Percentiles rank a stretch among this genome's conserved stretches.
Evolutionary conservation across 2,329 filamentous ascomycete species (phyloP).

Genomic region (Penicillium sp.): DNA sequence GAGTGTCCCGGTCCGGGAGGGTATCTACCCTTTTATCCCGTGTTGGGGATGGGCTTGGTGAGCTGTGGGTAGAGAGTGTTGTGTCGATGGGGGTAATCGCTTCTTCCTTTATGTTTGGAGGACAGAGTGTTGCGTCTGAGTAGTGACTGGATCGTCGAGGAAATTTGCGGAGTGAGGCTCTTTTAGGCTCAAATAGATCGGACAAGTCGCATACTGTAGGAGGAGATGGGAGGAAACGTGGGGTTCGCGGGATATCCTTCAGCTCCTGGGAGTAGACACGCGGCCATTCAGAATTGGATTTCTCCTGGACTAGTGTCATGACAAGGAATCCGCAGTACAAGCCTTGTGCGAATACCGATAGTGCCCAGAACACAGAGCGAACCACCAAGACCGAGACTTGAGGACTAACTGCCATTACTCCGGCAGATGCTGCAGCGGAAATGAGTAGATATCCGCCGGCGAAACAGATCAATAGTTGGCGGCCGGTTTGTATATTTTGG

Average conservation of each 20-base stretch:
- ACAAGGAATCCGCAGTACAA: slow-evolving; percentile 32
- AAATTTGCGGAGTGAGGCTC: slow-evolving; percentile 26
- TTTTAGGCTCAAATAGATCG: slow-evolving; percentile 21
- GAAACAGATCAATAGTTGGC: slow-evolving; percentile 13
- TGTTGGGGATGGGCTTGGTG: slow-evolving; percentile 9
- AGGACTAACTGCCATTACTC: slow-evolving; percentile 24
- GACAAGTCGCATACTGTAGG: slow-evolving; percentile 13
- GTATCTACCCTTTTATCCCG: slow-evolving; percentile 7
- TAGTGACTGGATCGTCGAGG: slow-evolving; percentile 31
- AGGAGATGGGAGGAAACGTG: slow-evolving; percentile 10
- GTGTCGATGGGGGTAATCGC: slow-evolving; percentile 26
- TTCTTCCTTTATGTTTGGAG: slow-evolving; percentile 21
- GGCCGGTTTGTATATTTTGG: slow-evolving; percentile 15
- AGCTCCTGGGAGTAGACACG: slow-evolving; percentile 26
- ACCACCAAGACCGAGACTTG: slow-evolving; percentile 28
- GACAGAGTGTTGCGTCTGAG: slow-evolving; percentile 31
- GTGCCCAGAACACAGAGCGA: slow-evolving; percentile 38
- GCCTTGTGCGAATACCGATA: slow-evolving; percentile 33
- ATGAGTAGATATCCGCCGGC: slow-evolving; percentile 28
- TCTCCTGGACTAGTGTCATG: slow-evolving; percentile 11
- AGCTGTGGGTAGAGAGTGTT: slow-evolving; percentile 12
- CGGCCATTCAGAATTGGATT: slow-evolving; percentile 21
- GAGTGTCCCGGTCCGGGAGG: slow-evolving; percentile 10
- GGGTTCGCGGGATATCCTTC: slow-evolving; percentile 17
- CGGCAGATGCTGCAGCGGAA: slow-evolving; percentile 28